Evolutionary conservation across 768 basidiomycete species (phyloP).

Genomic region (Podaxis sp.): DNA sequence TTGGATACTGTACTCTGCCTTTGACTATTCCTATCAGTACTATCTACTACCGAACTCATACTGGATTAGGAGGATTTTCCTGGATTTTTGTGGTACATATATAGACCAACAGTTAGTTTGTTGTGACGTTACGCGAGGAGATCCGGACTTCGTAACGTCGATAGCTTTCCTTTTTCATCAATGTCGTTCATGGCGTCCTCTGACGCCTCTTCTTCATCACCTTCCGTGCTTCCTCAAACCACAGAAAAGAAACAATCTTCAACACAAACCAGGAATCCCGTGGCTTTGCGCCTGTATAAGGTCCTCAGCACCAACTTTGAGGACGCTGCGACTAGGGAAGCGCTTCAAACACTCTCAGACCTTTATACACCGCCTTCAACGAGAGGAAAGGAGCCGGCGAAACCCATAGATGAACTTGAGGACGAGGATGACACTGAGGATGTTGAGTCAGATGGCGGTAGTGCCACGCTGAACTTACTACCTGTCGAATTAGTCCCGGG

Average conservation of each 20-base stretch:
- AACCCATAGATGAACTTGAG: conserved; percentile 25
- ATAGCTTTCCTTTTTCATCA: neutral
- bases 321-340: conserved; percentile 76
- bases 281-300: conserved; percentile 89
- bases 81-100: neutral
- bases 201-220: neutral
- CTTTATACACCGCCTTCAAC: conserved; percentile 53
- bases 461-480: conserved; percentile 12
- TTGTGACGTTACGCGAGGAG: neutral
- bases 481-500: conserved; percentile 42
- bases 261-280: conserved; percentile 58
- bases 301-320: conserved; percentile 81
- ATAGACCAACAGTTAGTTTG: neutral
- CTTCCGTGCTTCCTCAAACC: neutral
- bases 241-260: conserved; percentile 21
- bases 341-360: conserved; percentile 78
- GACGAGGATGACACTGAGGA: conserved; percentile 37
- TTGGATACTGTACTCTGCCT: neutral
- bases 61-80: neutral
- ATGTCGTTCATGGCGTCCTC: conserved; percentile 13
- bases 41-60: neutral
- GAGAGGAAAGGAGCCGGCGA: conserved; percentile 34
- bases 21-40: neutral
- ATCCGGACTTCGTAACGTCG: neutral
- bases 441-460: conserved; percentile 10